phyloP scores from a whole-genome alignment of 1,284 basidiomycete species.

The Cryptococcus jaspeensis region DNA sequence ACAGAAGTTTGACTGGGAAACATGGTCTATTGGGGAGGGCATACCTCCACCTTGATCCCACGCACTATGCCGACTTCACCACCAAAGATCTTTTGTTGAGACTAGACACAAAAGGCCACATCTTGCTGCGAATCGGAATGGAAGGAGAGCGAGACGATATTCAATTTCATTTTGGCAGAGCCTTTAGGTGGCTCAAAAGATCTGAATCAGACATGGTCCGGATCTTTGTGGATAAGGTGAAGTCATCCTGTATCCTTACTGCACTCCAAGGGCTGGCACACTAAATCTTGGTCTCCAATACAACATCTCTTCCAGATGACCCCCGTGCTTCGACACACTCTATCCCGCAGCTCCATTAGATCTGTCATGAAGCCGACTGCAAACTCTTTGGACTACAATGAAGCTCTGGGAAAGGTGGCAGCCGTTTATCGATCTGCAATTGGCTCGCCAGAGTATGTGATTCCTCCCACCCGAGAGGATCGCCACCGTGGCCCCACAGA shows the following conservation, averaged over 20 bases:
- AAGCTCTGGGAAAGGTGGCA: conserved; percentile 63
- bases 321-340: conserved; percentile 84
- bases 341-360: conserved; percentile 76
- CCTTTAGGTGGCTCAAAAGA: conserved; percentile 89
- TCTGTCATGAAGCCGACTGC: conserved; percentile 64
- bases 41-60: conserved; percentile 88
- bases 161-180: conserved; percentile 95
- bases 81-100: conserved; percentile 91
- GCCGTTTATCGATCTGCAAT: conserved; percentile 67
- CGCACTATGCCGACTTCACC: conserved; percentile 82
- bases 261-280: background rate
- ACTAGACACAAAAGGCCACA: conserved; percentile 72
- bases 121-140: conserved; percentile 90
- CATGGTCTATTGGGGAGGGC: conserved; percentile 88
- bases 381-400: conserved; percentile 70
- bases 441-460: conserved; percentile 63
- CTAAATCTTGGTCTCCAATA: too few relatives aligned
- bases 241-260: conserved; percentile 23
- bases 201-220: conserved; percentile 95
- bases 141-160: conserved; percentile 98
- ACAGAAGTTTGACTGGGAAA: conserved; percentile 82
- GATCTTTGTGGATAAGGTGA: conserved; percentile 93
- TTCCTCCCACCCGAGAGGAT: conserved; percentile 59
- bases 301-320: conserved; percentile 69
- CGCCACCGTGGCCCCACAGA: conserved; percentile 78